phyloP scores from a whole-genome alignment of 768 basidiomycete species.

The Kockovaella imperatae region DNA sequence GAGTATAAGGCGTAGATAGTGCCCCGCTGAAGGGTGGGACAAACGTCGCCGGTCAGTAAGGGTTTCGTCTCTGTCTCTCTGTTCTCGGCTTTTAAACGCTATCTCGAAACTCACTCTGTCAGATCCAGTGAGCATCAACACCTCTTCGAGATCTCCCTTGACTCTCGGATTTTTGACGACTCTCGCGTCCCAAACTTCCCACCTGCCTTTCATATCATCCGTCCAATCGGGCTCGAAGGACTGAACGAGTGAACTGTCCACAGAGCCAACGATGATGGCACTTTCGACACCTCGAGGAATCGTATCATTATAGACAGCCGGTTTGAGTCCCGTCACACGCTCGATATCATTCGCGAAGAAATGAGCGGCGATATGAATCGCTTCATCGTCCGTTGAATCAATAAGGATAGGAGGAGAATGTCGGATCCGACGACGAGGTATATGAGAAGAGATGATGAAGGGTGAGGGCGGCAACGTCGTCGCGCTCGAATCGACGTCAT shows the following conservation, averaged over 20 bases:
- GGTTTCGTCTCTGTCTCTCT: too few species aligned
- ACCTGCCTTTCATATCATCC: constrained; percentile 55
- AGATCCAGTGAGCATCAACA: constrained; percentile 61
- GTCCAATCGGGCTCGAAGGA: constrained; percentile 53
- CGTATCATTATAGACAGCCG: constrained; percentile 53
- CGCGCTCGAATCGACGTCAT: too few species aligned
- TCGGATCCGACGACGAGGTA: neutral
- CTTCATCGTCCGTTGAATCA: constrained; percentile 24
- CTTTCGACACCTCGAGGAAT: constrained; percentile 36
- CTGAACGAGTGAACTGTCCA: constrained; percentile 56
- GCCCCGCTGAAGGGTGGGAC: constrained; percentile 52
- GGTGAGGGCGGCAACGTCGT: neutral
- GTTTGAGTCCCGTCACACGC: constrained; percentile 54
- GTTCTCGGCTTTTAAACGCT: too few species aligned
- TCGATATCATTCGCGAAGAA: constrained; percentile 60
- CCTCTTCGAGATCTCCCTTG: constrained; percentile 55
- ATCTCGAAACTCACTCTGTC: constrained; percentile 50
- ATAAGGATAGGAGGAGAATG: constrained; percentile 11
- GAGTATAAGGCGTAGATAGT: constrained; percentile 62
- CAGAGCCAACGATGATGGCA: constrained; percentile 58
- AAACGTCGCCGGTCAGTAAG: neutral
- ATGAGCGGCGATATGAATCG: constrained; percentile 48
- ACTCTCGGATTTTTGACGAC: constrained; percentile 55
- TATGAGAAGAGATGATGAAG: neutral
- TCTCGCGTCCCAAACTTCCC: constrained; percentile 58